Conservation (phyloP, 228 moss, liverwort and hornwort genomes). For the Sphagnum magellanicum region DNA sequence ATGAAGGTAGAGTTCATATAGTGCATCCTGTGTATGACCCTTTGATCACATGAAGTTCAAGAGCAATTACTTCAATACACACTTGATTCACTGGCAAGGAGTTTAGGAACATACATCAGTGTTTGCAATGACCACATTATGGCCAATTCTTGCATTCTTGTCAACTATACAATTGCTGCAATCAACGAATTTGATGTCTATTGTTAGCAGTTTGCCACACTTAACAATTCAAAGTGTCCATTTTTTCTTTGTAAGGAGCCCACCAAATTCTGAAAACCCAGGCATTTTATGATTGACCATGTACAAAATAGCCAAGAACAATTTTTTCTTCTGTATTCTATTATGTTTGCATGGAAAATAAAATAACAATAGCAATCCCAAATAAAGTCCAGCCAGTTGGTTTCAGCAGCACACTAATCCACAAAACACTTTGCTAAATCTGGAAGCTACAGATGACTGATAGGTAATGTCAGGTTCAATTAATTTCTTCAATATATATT, state of each 20-base stretch:
- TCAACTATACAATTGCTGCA: slow-evolving; percentile 75
- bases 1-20: too few species aligned
- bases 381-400: too few species aligned
- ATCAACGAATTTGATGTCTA: neutral
- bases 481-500: neutral
- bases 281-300: neutral
- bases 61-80: too few species aligned
- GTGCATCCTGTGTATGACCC: too few species aligned
- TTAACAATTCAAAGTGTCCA: neutral
- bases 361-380: too few species aligned
- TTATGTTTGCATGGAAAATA: neutral
- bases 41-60: too few species aligned
- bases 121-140: slow-evolving; percentile 61
- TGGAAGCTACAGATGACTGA: too few species aligned
- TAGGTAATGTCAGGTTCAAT: too few species aligned
- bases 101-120: slow-evolving; percentile 32
- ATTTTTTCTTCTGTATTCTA: neutral
- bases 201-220: too few species aligned
- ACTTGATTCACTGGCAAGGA: too few species aligned
- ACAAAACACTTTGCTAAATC: neutral
- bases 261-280: neutral
- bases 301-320: neutral
- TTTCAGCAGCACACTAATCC: neutral
- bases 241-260: neutral
- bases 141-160: slow-evolving; percentile 74